These are phyloP conservation scores for Mesostigma viride DNA, from an alignment of 139 green algal species.

Conservation along the genomic window DNA sequence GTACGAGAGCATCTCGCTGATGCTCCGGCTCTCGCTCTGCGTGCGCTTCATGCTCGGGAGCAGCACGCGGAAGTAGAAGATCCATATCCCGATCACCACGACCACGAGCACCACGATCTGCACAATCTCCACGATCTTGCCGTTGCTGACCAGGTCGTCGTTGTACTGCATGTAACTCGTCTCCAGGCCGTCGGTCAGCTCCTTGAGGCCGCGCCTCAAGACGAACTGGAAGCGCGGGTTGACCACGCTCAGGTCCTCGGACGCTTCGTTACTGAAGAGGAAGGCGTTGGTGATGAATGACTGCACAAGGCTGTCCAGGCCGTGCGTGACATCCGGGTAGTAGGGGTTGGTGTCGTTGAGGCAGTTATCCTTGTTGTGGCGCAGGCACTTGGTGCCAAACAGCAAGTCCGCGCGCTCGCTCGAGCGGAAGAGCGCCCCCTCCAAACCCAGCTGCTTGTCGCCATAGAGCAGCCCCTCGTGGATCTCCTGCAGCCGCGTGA, in stretches of 20 bases:
- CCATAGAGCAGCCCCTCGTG: neutral
- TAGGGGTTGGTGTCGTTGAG: neutral
- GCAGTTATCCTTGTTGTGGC: neutral
- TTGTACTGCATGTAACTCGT: too few species aligned
- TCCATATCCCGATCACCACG: too few species aligned
- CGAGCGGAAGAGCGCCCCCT: neutral
- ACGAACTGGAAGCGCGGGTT: neutral
- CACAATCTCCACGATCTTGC: too few species aligned
- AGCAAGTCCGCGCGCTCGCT: neutral
- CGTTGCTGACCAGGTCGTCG: too few species aligned
- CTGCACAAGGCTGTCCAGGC: neutral
- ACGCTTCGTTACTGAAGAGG: neutral
- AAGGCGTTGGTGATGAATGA: neutral
- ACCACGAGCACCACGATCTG: too few species aligned
- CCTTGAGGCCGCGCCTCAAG: too few species aligned
- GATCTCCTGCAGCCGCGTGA: neutral
- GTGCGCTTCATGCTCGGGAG: too few species aligned
- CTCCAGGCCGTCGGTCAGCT: too few species aligned
- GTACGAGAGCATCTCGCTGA: too few species aligned
- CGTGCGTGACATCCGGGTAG: neutral
- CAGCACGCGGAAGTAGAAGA: too few species aligned
- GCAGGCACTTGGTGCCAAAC: neutral
- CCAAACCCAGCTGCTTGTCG: neutral
- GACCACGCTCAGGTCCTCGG: neutral
- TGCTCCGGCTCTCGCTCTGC: too few species aligned